Conservation (phyloP, 768 basidiomycete species). For the Leccinum boreale region DNA sequence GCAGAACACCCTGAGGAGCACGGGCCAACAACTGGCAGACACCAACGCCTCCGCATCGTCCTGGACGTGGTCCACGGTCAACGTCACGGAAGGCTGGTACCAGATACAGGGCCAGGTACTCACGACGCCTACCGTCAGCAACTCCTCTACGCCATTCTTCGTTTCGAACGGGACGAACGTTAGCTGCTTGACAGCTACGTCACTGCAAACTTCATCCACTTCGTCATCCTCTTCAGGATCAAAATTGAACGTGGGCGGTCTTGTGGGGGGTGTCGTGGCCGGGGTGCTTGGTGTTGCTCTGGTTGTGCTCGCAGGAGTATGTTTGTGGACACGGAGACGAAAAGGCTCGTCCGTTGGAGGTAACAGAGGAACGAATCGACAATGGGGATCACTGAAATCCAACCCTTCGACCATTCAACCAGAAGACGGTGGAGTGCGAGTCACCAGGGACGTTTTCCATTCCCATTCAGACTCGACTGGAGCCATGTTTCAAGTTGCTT, state of each 20-base stretch:
- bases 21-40: constrained; percentile 26
- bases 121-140: not conserved
- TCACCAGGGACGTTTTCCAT: constrained; percentile 10
- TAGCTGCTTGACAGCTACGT: constrained; percentile 28
- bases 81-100: constrained; percentile 51
- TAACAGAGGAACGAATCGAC: constrained; percentile 19
- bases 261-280: constrained; percentile 54
- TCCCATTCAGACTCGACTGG: constrained; percentile 23
- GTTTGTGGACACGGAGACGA: constrained; percentile 26
- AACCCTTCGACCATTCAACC: constrained; percentile 15
- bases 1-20: not conserved
- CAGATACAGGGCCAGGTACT: constrained; percentile 23
- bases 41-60: constrained; percentile 20
- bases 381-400: constrained; percentile 30
- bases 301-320: constrained; percentile 31
- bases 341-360: constrained; percentile 21
- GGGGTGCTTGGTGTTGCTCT: constrained; percentile 37
- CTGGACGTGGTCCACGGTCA: constrained; percentile 46
- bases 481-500: constrained; percentile 10
- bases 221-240: constrained; percentile 22
- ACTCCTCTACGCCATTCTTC: constrained; percentile 32
- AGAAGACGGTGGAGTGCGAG: not conserved
- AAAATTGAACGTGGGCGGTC: constrained; percentile 37
- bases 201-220: constrained; percentile 13
- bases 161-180: constrained; percentile 36